These are phyloP conservation scores for Fragaria iinumae DNA, from an alignment of 306 rosid species.

Conservation along the genomic window DNA sequence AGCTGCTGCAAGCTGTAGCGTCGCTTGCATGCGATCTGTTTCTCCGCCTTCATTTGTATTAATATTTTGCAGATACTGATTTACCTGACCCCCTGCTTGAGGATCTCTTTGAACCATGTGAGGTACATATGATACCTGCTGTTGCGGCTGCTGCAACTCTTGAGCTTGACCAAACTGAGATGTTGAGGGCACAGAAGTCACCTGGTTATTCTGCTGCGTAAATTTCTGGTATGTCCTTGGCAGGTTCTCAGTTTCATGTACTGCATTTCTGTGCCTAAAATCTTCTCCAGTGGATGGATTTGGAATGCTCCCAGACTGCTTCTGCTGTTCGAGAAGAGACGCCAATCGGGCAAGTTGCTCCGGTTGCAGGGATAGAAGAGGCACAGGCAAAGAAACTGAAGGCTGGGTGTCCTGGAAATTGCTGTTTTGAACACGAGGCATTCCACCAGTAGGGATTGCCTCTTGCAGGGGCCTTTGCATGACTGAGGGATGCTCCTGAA, in stretches of 20 bases:
- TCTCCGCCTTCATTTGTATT: slow-evolving; percentile 53
- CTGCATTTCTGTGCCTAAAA: slow-evolving; percentile 45
- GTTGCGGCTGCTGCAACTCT: slow-evolving; percentile 51
- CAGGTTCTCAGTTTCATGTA: slow-evolving; percentile 38
- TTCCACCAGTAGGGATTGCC: slow-evolving; percentile 38
- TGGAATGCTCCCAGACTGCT: slow-evolving; percentile 50
- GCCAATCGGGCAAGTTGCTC: slow-evolving; percentile 84
- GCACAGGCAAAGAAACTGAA: slow-evolving; percentile 38
- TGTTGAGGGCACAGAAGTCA: slow-evolving; percentile 43
- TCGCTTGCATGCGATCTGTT: slow-evolving; percentile 76
- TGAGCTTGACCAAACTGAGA: slow-evolving; percentile 54
- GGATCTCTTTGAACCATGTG: slow-evolving; percentile 53
- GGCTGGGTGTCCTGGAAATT: slow-evolving; percentile 42
- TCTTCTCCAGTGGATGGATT: slow-evolving; percentile 35
- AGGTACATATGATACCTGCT: slow-evolving; percentile 43
- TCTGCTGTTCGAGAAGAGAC: slow-evolving; percentile 68
- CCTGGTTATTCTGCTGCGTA: slow-evolving; percentile 39
- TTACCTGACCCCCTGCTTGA: slow-evolving; percentile 52
- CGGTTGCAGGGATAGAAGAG: slow-evolving; percentile 54
- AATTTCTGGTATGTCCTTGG: slow-evolving; percentile 50
- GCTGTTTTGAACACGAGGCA: slow-evolving; percentile 41
- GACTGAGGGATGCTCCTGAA: slow-evolving; percentile 40
- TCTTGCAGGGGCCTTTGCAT: slow-evolving; percentile 42
- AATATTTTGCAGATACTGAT: slow-evolving; percentile 41
- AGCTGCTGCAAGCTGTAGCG: slow-evolving; percentile 87